phyloP scores from a whole-genome alignment of 805 yeast genomes.

The Starmerella bombicola region DNA sequence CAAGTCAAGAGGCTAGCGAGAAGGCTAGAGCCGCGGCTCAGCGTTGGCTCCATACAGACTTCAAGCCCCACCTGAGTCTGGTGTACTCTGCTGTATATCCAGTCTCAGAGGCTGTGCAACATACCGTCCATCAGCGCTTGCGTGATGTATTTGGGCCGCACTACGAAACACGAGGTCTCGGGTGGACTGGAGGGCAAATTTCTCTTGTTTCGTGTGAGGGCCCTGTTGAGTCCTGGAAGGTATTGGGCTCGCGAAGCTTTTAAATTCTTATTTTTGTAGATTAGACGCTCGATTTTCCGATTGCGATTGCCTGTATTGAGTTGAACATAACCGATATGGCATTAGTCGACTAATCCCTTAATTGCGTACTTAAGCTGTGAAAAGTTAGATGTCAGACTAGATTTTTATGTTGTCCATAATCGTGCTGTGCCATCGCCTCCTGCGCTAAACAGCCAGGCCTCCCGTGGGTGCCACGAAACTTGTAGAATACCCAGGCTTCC shows the following conservation, averaged over 20 bases:
- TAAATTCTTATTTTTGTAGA: no score
- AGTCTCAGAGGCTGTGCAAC: slow-evolving; percentile 51
- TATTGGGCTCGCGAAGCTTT: slow-evolving; percentile 35
- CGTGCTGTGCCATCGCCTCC: slow-evolving; percentile 96
- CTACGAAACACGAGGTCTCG: slow-evolving; percentile 31
- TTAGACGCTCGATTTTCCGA: no score
- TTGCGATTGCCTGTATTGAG: no score
- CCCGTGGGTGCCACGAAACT: slow-evolving; percentile 91
- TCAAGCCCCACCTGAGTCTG: slow-evolving; percentile 60
- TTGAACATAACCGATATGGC: no score
- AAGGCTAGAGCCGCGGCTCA: slow-evolving; percentile 37
- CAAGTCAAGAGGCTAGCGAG: slow-evolving; percentile 18
- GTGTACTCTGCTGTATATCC: slow-evolving; percentile 55
- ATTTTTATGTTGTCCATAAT: slow-evolving; percentile 87
- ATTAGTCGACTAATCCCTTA: no score
- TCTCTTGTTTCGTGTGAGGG: slow-evolving; percentile 61
- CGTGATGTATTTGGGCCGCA: slow-evolving; percentile 49
- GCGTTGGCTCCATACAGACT: slow-evolving; percentile 46
- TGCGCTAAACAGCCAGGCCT: slow-evolving; percentile 94
- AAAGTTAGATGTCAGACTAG: no score
- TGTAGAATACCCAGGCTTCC: slow-evolving; percentile 77
- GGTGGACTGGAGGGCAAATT: slow-evolving; percentile 60
- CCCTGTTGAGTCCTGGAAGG: slow-evolving; percentile 55
- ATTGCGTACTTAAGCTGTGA: no score
- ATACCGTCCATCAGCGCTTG: slow-evolving; percentile 51